phyloP scores from a whole-genome alignment of 306 rosid genomes.

The Amphicarpaea edgeworthii region DNA sequence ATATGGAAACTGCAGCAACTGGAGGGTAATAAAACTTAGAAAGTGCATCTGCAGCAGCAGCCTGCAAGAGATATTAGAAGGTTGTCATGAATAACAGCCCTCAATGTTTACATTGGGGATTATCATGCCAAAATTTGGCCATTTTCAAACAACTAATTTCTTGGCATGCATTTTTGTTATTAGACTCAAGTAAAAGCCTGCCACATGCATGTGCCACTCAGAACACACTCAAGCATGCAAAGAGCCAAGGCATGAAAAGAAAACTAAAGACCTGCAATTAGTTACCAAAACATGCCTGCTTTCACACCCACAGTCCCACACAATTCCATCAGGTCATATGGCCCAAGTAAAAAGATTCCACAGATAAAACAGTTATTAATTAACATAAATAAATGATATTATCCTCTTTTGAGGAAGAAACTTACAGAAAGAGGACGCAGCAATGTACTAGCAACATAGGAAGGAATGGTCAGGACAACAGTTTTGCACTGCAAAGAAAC shows the following conservation, averaged over 20 bases:
- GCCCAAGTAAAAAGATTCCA: conserved; percentile 31
- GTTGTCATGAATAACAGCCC: conserved; percentile 34
- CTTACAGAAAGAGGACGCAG: conserved; percentile 87
- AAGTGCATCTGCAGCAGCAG: conserved; percentile 86
- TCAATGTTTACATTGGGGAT: conserved; percentile 13
- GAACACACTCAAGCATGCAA: conserved; percentile 17
- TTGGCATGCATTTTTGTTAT: conserved; percentile 19
- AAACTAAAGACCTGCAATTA: conserved; percentile 25
- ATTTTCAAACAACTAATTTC: conserved; percentile 32
- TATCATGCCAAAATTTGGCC: conserved; percentile 11
- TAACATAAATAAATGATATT: conserved; percentile 29
- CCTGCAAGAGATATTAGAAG: conserved; percentile 59
- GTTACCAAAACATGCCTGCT: conserved; percentile 27
- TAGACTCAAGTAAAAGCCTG: conserved; percentile 36
- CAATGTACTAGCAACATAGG: conserved; percentile 79
- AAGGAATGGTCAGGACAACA: conserved; percentile 93
- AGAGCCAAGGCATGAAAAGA: conserved; percentile 35
- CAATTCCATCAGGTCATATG: conserved; percentile 36
- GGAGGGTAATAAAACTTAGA: conserved; percentile 93
- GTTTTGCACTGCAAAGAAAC: conserved; percentile 74
- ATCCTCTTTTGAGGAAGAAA: conserved; percentile 44
- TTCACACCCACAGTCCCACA: conserved; percentile 11
- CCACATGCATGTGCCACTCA: background rate
- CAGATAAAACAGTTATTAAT: conserved; percentile 19
- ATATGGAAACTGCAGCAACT: conserved; percentile 89